Percentiles rank a stretch among this genome's conserved stretches.
Evolutionary conservation across 495 filamentous ascomycete genomes (phyloP).

Genomic region (Acidiella bohemica): DNA sequence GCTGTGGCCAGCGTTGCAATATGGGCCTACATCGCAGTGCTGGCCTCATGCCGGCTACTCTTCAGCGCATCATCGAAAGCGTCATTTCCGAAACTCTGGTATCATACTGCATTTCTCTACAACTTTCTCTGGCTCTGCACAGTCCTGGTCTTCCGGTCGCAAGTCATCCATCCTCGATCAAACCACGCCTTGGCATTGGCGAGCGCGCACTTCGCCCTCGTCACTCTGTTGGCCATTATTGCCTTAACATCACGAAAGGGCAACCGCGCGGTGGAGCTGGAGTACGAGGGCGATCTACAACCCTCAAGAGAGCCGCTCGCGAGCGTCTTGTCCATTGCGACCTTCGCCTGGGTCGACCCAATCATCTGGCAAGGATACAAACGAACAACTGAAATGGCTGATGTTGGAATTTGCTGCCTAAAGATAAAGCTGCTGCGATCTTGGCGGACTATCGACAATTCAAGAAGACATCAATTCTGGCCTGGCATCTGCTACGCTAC

Average conservation of each 20-base stretch:
- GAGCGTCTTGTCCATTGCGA: slow-evolving; percentile 73
- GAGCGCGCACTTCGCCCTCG: slow-evolving; percentile 58
- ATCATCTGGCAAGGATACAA: slow-evolving; percentile 86
- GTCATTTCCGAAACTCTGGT: slow-evolving; percentile 66
- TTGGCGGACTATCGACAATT: slow-evolving; percentile 70
- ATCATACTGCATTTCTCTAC: slow-evolving; percentile 85
- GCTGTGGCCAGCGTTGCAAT: slow-evolving; percentile 50
- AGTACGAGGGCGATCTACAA: slow-evolving; percentile 74
- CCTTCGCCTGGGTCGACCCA: slow-evolving; percentile 81
- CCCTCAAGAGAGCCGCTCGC: slow-evolving; percentile 76
- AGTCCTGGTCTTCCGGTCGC: slow-evolving; percentile 67
- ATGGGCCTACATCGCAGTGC: slow-evolving; percentile 71
- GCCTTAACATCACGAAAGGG: slow-evolving; percentile 75
- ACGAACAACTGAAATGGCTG: slow-evolving; percentile 63
- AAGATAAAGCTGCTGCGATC: slow-evolving; percentile 71
- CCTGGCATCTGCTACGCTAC: slow-evolving; percentile 69
- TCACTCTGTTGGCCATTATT: slow-evolving; percentile 58
- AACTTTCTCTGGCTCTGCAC: slow-evolving; percentile 66
- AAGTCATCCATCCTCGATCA: slow-evolving; percentile 64
- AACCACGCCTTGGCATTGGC: slow-evolving; percentile 44
- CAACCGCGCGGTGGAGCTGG: slow-evolving; percentile 74
- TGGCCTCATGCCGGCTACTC: slow-evolving; percentile 59
- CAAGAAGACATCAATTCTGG: slow-evolving; percentile 69
- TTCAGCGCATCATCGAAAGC: slow-evolving; percentile 51
- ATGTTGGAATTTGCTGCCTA: slow-evolving; percentile 88